Base-by-base conservation (phyloP, 495 filamentous ascomycete species). In the Neurospora tetraspora region DNA sequence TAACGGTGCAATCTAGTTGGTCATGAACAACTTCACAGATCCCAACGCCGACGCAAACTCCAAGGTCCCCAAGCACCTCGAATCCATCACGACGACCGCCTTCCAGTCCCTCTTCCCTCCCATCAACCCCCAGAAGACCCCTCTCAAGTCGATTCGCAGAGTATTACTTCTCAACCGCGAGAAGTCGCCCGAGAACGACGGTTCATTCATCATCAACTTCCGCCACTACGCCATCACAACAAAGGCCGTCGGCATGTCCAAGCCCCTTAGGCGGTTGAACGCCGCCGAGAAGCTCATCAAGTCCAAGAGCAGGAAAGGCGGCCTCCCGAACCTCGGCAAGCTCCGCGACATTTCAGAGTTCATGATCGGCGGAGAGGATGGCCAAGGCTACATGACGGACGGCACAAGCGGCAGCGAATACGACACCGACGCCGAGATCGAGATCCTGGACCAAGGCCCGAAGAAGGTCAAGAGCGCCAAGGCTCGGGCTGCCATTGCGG, bases 41-140 rank as follows among this genome's bases (percentile, higher is more conserved):
- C 86, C 92, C 37, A 80, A 86, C 71, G 85, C 90, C n/a, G 89
- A 91, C 69, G 85, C 90, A 20, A 89, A 87, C 31, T 82, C 87
- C 34, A 81, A 83, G 61, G 86, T 92, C 20, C 91, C 92, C 20
- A 94, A 93, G 76, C 94, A 97, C 73, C 92, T 98, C 77, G 96
- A 99, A 81, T 89, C 89, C 31, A 90, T 99, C n/a, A 89, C 92
- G 3, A 98, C 94, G 8, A 94, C 94, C 43, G 89, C 97, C 76
- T 99, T 98, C 83, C 96, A 98, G 80, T 96, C 93, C 3, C 88
- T 99, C 42, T 98, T 99, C 79, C 95, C 96, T 23, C 93, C 94
- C 3, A 98, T 99, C 82, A 94, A 94, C 76, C 96, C 96, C 0
- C 93, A 97, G 79, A 89, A 87, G 31, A 96, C 93, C 2, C 94